Evolutionary conservation across 495 filamentous ascomycete genomes (phyloP).

Genomic region (Xylaria acuta): DNA sequence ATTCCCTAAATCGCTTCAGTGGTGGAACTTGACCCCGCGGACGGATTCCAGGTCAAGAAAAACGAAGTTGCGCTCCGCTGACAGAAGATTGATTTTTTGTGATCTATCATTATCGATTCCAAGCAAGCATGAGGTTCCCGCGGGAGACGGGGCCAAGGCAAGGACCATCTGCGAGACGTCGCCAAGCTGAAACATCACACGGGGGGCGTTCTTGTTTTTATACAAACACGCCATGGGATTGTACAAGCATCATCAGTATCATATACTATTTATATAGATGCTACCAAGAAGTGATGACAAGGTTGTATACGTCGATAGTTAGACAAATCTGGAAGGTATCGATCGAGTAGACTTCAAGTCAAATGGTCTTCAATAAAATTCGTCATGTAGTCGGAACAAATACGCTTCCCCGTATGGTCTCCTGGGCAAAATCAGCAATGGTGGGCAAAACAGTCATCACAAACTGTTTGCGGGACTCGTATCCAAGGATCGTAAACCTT

Average conservation of each 20-base stretch:
- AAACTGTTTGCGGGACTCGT: not conserved
- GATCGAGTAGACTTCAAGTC: not conserved
- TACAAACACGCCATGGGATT: slow-evolving; percentile 3
- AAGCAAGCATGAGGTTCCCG: not conserved
- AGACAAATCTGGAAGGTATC: not conserved
- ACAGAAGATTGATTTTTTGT: not conserved
- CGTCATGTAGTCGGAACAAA: not conserved
- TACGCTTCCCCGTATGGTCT: not conserved
- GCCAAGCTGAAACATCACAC: not conserved
- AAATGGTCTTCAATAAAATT: not conserved
- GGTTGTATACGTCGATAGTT: not conserved
- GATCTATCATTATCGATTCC: slow-evolving; percentile 2
- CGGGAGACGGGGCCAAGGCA: not conserved
- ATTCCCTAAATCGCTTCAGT: not conserved
- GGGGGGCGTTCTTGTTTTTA: not conserved
- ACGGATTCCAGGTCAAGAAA: not conserved
- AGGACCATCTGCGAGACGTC: not conserved
- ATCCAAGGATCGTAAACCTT: not conserved
- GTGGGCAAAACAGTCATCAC: not conserved
- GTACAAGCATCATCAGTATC: not conserved
- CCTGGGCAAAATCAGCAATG: not conserved
- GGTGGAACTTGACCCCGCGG: not conserved
- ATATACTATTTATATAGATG: not conserved
- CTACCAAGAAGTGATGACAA: not conserved
- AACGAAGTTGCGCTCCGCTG: not conserved